Evolutionary conservation across 345 rosid genomes (phyloP), one percentile per base, ranked within the genome.

Genomic region (Mercurialis annua): DNA sequence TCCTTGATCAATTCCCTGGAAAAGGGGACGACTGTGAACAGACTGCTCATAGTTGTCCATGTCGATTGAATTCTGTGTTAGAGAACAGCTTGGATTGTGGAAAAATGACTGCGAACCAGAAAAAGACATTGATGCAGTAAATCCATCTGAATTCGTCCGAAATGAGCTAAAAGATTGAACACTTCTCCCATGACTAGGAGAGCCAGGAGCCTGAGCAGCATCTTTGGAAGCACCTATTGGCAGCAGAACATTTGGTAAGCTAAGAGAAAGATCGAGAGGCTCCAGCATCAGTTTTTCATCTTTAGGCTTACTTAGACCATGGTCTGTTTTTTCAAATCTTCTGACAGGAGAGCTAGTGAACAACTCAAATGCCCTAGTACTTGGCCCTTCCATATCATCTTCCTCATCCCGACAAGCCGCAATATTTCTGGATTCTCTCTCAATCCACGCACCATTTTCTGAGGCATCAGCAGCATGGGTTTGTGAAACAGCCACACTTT

Each of bases 61-160:
- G 42, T 76, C 80, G 29, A 76, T 8, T 20, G 90, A 82, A 71
- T 94, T 89, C 72, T 91, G 92, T 29, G 90, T 91, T 67, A 89
- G 73, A n/a, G 99, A 94, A 80, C 99, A 94, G 77, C 99, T 94
- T 59, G 96, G 92, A 75, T 94, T 91, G 77, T 94, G 99, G 75
- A 84, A 86, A 69, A 89, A 86, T 10, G 99, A 90, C 76, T 84
- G 97, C 20, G 99, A 91, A 64, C 97, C 97, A 15, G 99, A 91
- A 71, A 84, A 87, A 43, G 99, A 94, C 91, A 90, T 83, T 24
- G 98, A 93, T 71, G 83, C 86, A 30, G 96, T 89, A 67, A 94
- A 83, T 47, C 97, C 95, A 55, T 94, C 97, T 30, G 99, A 91
- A 74, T 84, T 84, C 46, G 91, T 80, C 40, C 70, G 77, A 66